A percentile compares a stretch with the other conserved stretches of the same genome.
Evolutionary conservation across 306 rosid species (phyloP).

Genomic region (Spatholobus suberectus): DNA sequence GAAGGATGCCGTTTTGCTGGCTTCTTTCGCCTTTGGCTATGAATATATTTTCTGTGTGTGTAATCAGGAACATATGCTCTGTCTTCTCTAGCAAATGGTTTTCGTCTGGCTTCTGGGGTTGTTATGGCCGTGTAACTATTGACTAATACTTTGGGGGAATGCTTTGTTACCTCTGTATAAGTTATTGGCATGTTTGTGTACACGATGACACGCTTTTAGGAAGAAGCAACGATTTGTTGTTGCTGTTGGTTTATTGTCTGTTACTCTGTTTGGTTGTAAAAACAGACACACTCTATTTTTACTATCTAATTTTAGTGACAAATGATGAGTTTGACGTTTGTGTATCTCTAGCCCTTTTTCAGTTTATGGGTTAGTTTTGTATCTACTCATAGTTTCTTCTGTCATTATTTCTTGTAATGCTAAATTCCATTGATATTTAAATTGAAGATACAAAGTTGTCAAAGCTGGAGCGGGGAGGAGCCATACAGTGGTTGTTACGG

Average conservation of each 20-base stretch:
- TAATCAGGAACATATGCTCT: background rate
- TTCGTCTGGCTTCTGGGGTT: background rate
- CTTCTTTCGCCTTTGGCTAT: background rate
- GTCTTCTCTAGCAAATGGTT: background rate
- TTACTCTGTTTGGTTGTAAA: background rate
- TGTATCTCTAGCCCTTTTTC: background rate
- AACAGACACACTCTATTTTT: background rate
- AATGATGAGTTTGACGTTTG: background rate
- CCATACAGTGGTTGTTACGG: slow-evolving; percentile 86
- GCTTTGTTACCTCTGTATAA: background rate
- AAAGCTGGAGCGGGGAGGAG: slow-evolving; percentile 87
- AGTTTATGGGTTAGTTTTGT: background rate
- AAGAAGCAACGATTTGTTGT: background rate
- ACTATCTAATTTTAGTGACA: background rate
- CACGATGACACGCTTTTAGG: background rate
- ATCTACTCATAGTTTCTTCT: background rate
- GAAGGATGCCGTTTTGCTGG: background rate
- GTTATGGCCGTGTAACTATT: background rate
- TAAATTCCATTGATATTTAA: slow-evolving; percentile 34
- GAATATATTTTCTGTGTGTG: background rate
- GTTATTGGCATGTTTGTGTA: background rate
- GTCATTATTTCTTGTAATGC: slow-evolving; percentile 20
- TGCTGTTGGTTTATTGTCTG: background rate
- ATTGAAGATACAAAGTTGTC: slow-evolving; percentile 73
- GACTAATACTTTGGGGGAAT: background rate